Evolutionary conservation across 2,329 filamentous ascomycete genomes (phyloP).

Genomic region (Arthrinium phaeospermum): DNA sequence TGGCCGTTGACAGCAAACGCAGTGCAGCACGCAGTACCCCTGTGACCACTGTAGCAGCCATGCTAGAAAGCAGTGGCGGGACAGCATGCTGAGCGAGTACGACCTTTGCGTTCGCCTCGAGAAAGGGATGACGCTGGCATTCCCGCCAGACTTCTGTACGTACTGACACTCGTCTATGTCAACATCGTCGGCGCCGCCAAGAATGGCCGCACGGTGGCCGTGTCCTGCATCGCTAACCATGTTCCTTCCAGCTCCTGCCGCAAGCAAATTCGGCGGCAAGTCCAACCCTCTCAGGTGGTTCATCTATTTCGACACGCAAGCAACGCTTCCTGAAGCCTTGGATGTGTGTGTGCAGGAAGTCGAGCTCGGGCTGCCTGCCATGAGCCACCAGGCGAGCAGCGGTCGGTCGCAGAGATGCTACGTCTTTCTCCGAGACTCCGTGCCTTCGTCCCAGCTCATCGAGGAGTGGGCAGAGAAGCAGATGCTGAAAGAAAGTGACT

Average conservation of each 20-base stretch:
- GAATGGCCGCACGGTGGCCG: not conserved
- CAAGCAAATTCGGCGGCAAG: conserved; percentile 8
- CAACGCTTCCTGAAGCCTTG: conserved; percentile 5
- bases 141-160: conserved; percentile 13
- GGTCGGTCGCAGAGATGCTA: conserved; percentile 9
- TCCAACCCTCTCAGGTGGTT: conserved; percentile 14
- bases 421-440: conserved; percentile 1
- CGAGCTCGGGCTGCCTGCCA: not conserved
- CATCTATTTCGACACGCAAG: conserved; percentile 7
- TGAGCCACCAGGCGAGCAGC: conserved; percentile 6
- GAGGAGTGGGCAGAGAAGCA: conserved; percentile 30
- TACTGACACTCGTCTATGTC: conserved; percentile 15
- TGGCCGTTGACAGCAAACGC: conserved; percentile 26
- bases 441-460: conserved; percentile 4
- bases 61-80: conserved; percentile 31
- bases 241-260: conserved; percentile 15
- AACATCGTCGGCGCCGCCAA: not conserved
- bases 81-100: conserved; percentile 30
- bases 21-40: conserved; percentile 47
- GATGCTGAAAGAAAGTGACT: conserved; percentile 47
- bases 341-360: conserved; percentile 15
- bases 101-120: conserved; percentile 33
- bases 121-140: conserved; percentile 1
- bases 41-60: conserved; percentile 30
- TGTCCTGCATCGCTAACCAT: not conserved